A percentile compares a stretch with the other conserved stretches of the same genome.
phyloP scores from a whole-genome alignment of 495 filamentous ascomycete species.

The Daldinia vernicosa region DNA sequence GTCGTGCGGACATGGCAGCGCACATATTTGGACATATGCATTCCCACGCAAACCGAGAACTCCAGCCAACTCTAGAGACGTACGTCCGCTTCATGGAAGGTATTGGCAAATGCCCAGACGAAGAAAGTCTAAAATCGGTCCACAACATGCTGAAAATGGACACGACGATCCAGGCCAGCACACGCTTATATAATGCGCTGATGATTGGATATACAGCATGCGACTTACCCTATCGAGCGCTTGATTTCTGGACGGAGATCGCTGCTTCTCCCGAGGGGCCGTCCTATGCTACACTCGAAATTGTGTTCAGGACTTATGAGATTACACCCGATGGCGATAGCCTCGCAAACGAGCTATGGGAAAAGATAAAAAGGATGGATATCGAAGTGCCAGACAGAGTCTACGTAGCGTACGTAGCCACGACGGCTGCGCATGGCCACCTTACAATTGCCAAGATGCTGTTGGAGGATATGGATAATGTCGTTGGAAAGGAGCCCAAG shows the following conservation, averaged over 20 bases:
- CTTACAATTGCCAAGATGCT: conserved; percentile 70
- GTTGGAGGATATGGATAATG: conserved; percentile 69
- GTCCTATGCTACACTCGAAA: conserved; percentile 75
- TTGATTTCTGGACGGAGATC: conserved; percentile 85
- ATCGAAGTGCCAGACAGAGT: conserved; percentile 76
- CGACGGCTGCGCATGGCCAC: conserved; percentile 73
- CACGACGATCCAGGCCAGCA: conserved; percentile 76
- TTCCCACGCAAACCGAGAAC: conserved; percentile 61
- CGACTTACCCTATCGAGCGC: conserved; percentile 67
- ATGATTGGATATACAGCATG: conserved; percentile 85
- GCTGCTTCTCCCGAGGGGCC: conserved; percentile 81
- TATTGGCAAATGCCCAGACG: conserved; percentile 69
- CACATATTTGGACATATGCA: conserved; percentile 92
- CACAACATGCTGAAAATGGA: conserved; percentile 96
- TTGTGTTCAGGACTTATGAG: conserved; percentile 82
- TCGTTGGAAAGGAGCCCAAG: conserved; percentile 71
- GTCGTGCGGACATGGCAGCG: conserved; percentile 80
- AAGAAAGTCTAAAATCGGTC: conserved; percentile 72
- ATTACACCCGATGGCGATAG: conserved; percentile 65
- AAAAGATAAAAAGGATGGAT: conserved; percentile 75
- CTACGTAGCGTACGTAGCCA: conserved; percentile 76
- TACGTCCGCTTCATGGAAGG: conserved; percentile 83
- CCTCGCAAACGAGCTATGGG: conserved; percentile 77
- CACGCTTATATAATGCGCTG: conserved; percentile 77
- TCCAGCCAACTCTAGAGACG: conserved; percentile 72